These are phyloP conservation scores for Eimeria sp. DNA, from an alignment of 169 alveolate species.

Conservation along the genomic window DNA sequence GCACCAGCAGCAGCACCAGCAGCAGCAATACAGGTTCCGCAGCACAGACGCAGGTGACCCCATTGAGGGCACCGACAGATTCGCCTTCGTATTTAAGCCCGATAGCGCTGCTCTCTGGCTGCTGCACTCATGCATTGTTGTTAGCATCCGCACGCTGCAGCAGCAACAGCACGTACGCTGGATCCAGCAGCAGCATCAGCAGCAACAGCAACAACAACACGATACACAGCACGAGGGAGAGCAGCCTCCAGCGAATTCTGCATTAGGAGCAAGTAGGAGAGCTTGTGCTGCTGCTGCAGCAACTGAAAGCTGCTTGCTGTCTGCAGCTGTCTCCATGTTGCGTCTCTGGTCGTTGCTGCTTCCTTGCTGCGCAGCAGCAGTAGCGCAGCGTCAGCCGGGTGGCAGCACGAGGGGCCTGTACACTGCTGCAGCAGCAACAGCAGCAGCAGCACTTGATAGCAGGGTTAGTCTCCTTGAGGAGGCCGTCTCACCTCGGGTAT, in stretches of 20 bases:
- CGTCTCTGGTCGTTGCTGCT: conserved; percentile 57
- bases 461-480: conserved; percentile 16
- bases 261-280: not conserved
- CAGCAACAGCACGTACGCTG: conserved; percentile 58
- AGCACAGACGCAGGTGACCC: not conserved
- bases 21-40: not conserved
- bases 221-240: not conserved
- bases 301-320: conserved; percentile 18
- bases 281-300: conserved; percentile 42
- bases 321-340: conserved; percentile 17
- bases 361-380: conserved; percentile 55
- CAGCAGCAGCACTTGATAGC: conserved; percentile 59
- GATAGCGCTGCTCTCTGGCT: conserved; percentile 51
- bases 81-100: not conserved
- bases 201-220: conserved; percentile 24
- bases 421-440: conserved; percentile 51
- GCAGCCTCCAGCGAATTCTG: not conserved
- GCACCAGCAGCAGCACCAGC: conserved; percentile 66
- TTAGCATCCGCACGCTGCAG: conserved; percentile 50
- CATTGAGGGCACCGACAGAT: not conserved
- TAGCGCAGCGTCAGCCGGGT: not conserved
- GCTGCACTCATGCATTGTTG: not conserved
- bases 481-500: not conserved
- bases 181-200: conserved; percentile 58
- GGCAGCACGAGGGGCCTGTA: conserved; percentile 14